Evolutionary conservation across 2,329 filamentous ascomycete genomes (phyloP), one percentile per base, ranked within the genome.

Genomic region (Calonectria ilicicola): DNA sequence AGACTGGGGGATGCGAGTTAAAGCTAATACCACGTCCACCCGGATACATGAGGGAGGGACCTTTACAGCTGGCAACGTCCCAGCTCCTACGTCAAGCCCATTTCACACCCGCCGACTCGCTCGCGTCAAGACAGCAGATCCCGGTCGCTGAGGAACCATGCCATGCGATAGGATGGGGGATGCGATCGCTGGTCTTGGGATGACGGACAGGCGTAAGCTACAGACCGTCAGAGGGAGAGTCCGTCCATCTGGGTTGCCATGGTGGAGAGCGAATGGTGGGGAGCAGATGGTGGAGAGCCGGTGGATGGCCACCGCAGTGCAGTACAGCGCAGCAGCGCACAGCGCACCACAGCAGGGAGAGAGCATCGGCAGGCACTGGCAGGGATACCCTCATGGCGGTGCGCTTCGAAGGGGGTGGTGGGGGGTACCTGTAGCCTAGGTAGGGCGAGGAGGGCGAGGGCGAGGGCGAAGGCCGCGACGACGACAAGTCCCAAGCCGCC

Each of bases 91-190:
- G 44, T 62, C 56, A 47, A 65, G 51, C 21, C 62, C 62, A 70
- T 65, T 58, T 53, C 63, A 32, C 42, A 64, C 56, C 56, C 35
- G 38, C 64, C 66, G 49, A 67, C 69, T 70, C 64, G 69, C 64
- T 60, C 69, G 38, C 53, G 40, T 46, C 51, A 62, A 67, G 42
- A 21, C 38, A 63, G 40, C 58, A 35, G 69, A 63, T 63, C 69
- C 69, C 40, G 46, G 69, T 53, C 46, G 51, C 69, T 21, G 40
- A 46, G 69, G 65, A 71, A 56, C 65, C 69, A 71, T 67, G 69
- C 64, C 46, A 67, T 67, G 65, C 64, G 64, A 71, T 56, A 63
- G 64, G 69, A 71, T 49, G 26, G 32, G 53, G 53, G 46, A 70
- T 46, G 64, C 69, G 64, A 67, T 71, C 69, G 56, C 53, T 58